Evolutionary conservation across 805 yeast species (phyloP), one percentile per base, ranked within the genome.

Genomic region (Candida cerambycidarum): DNA sequence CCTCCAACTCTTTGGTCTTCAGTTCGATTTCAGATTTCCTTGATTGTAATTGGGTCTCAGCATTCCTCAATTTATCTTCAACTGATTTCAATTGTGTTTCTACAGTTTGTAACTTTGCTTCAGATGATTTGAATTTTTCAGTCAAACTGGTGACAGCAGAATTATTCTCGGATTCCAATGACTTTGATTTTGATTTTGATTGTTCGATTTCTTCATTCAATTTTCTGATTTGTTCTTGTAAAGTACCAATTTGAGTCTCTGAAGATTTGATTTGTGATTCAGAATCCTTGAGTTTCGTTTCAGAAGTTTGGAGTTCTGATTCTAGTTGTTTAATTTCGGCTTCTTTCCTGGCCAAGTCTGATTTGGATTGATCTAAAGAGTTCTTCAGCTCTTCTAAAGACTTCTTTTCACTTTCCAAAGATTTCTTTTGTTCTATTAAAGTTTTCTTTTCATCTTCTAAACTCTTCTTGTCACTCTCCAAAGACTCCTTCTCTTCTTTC

Each of bases 301-400:
- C 23, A 6, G 23, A 21, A 6, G 23, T 6, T 6, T 21, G 8
- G 23, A 21, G 23, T 21, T 21, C 8, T 8, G 34, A 34, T 28
- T 35, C 32, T 15, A 43, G 27, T 41, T 44, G 29, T 19, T 39
- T 39, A 7, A 46, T 38, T 34, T 49, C 48, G 6, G 10, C 9
- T 9, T 44, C 40, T 15, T 29, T 29, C 5, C 16, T 19, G 9
- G n/a, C 7, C 9, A 13, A 21, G 8, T 21, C 11, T 7, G 11
- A n/a, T 18, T 32, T 14, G 3, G 17, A n/a, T 21, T 21, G 23
- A 6, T 21, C 23, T 8, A 21, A 21, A 6, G 23, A 21, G 5
- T 21, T 21, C 23, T 21, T 21, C 8, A 6, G 23, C 8, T 21
- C 8, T 21, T 21, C 23, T 21, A 21, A 21, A 6, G 23, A 21